Base-by-base conservation (phyloP, 257 asterid species). In the Eucommia ulmoides region DNA sequence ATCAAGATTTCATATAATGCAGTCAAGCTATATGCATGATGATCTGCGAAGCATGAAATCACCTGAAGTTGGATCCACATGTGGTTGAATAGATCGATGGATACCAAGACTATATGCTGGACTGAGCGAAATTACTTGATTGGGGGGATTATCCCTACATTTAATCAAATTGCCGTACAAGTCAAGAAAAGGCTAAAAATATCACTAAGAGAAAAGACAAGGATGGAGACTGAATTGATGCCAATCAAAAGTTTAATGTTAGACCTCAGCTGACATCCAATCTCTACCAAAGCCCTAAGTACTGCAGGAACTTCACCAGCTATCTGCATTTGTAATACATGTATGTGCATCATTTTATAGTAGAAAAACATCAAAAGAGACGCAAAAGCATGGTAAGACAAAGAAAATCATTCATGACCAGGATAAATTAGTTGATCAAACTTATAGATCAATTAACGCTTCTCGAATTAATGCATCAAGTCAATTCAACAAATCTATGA, bases 251-350 rank as follows among this genome's bases (percentile, higher is more conserved):
- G 18, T 62, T 38, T 33, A 16, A 6, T 8, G 15, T n/a, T 4
- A 49, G 61, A 83, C 94, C 98, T 82, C 58, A 91, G 77, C 49
- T 83, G 96, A 67, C 93, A 77, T 41, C 93, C 94, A 45, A 81
- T 81, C 76, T 83, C 94, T 58, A 80, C 88, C 48, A 81, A 96
- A 70, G 93, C 96, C 73, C 80, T 86, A 71, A 83, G 66, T 57
- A 91, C 95, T 7, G 81, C 72, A 61, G 92, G 92, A 56, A 83
- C 33, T 10, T 91, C 95, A 52, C 99, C 96, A 0, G 93, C 77
- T 53, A 86, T 63, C 96, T 91, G 95, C 69, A 74, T 16, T 46
- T 51, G 24, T 47, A 54, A 23, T 48, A 22, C 22, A 41, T 23
- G 19, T 14, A 33, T 22, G 22, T 49, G 19, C 26, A 53, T 20